Conservation (phyloP, 148 eudicot genomes). For the Fagopyrum tataricum region DNA sequence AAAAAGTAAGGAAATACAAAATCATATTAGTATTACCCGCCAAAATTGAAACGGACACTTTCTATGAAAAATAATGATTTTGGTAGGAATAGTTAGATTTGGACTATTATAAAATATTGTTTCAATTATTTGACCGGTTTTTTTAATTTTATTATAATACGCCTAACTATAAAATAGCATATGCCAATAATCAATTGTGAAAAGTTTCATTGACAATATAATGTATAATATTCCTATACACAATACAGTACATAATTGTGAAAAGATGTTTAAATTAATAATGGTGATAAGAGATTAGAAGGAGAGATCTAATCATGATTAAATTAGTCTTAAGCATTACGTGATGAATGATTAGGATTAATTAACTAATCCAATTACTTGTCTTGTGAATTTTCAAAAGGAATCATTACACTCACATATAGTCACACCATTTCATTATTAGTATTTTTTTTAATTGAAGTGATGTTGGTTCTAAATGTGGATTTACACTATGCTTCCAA, state of each 20-base stretch:
- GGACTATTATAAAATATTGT: not conserved
- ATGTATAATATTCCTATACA: no score
- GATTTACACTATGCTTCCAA: not conserved
- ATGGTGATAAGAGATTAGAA: not conserved
- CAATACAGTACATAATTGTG: not conserved
- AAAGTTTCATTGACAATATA: not conserved
- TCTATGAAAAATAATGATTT: no score
- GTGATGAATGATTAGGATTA: constrained; percentile 1
- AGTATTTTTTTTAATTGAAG: not conserved
- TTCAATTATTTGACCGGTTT: not conserved
- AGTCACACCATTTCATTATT: not conserved
- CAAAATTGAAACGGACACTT: not conserved
- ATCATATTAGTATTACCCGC: not conserved
- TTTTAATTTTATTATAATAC: no score
- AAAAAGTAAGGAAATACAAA: no score
- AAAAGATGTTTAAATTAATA: no score
- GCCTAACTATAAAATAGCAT: not conserved
- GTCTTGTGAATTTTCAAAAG: not conserved
- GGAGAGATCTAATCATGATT: not conserved
- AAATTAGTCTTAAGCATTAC: not conserved
- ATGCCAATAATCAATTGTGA: no score
- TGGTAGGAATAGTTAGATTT: not conserved
- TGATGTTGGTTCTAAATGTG: not conserved
- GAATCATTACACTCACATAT: not conserved
- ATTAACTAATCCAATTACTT: not conserved